phyloP scores from a whole-genome alignment of 2,329 filamentous ascomycete genomes.

The Exophiala mesophila region DNA sequence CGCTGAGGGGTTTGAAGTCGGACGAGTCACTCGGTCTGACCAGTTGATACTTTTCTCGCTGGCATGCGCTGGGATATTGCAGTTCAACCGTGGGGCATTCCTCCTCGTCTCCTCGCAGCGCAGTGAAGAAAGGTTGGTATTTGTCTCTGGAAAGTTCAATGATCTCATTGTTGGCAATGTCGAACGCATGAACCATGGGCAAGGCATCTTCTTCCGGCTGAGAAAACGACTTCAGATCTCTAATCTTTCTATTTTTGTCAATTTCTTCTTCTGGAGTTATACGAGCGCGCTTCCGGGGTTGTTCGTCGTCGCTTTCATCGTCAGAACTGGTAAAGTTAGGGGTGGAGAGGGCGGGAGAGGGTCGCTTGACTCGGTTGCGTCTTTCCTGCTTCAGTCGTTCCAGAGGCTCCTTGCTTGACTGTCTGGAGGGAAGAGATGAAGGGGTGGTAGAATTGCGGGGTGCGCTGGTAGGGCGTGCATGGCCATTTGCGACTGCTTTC shows the following conservation, averaged over 20 bases:
- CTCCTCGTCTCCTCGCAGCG: slow-evolving; percentile 47
- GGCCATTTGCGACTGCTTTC: slow-evolving; percentile 12
- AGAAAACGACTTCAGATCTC: slow-evolving; percentile 43
- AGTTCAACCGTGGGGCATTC: slow-evolving; percentile 54
- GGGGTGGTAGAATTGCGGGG: slow-evolving; percentile 23
- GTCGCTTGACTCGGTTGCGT: slow-evolving; percentile 15
- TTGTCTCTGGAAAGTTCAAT: slow-evolving; percentile 32
- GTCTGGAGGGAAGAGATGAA: slow-evolving; percentile 18
- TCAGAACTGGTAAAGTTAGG: slow-evolving; percentile 28
- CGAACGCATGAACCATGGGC: slow-evolving; percentile 46
- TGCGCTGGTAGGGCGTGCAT: slow-evolving; percentile 6
- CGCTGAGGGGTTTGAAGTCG: slow-evolving; percentile 61
- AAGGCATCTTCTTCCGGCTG: slow-evolving; percentile 35
- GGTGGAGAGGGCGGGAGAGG: slow-evolving; percentile 25
- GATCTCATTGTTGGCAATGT: slow-evolving; percentile 42
- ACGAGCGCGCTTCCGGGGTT: slow-evolving; percentile 36
- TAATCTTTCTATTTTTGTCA: slow-evolving; percentile 41
- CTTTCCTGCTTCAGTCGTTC: slow-evolving; percentile 21
- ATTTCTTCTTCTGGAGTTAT: slow-evolving; percentile 39
- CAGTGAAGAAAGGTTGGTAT: slow-evolving; percentile 32
- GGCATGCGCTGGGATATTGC: slow-evolving; percentile 75
- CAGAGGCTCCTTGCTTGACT: slow-evolving; percentile 22
- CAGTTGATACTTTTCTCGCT: slow-evolving; percentile 67
- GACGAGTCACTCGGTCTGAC: slow-evolving; percentile 70
- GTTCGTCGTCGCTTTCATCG: slow-evolving; percentile 30